phyloP scores from a whole-genome alignment of 805 yeast species.

The Saccharomycopsis oosterbeekiorum region DNA sequence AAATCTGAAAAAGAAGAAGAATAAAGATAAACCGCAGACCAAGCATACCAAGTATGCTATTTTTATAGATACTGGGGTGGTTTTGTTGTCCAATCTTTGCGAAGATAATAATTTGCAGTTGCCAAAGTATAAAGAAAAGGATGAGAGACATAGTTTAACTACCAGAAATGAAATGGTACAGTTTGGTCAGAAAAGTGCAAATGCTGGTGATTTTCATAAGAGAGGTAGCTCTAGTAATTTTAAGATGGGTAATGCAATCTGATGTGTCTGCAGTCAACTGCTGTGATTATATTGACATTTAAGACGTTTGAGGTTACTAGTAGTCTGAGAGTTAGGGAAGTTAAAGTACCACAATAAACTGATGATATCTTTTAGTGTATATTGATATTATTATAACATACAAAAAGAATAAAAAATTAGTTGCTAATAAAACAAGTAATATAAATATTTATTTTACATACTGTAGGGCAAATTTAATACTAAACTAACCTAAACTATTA shows the following conservation, averaged over 20 bases:
- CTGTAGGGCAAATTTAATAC: too few species aligned
- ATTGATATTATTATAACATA: too few species aligned
- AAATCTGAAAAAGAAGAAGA: not conserved
- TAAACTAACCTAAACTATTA: too few species aligned
- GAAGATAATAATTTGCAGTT: slow-evolving; percentile 29
- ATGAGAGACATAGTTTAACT: not conserved
- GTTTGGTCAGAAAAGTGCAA: not conserved
- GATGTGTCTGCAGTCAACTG: not conserved
- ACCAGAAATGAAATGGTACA: not conserved
- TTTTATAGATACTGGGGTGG: slow-evolving; percentile 67
- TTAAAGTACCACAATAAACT: not conserved
- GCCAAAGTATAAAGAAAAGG: slow-evolving; percentile 21
- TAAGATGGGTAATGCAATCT: not conserved
- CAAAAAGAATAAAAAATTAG: too few species aligned
- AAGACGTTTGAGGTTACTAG: not conserved
- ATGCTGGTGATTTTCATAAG: not conserved
- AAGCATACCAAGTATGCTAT: slow-evolving; percentile 71
- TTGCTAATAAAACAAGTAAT: not conserved
- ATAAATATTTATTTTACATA: too few species aligned
- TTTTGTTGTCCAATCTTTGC: slow-evolving; percentile 37
- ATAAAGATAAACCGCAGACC: slow-evolving; percentile 1
- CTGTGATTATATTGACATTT: too few species aligned
- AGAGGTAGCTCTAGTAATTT: not conserved
- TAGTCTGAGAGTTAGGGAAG: not conserved
- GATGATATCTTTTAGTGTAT: not conserved